Evolutionary conservation across 192 early-diverging fungal species (phyloP).

Genomic region (Backusella psychrophila): DNA sequence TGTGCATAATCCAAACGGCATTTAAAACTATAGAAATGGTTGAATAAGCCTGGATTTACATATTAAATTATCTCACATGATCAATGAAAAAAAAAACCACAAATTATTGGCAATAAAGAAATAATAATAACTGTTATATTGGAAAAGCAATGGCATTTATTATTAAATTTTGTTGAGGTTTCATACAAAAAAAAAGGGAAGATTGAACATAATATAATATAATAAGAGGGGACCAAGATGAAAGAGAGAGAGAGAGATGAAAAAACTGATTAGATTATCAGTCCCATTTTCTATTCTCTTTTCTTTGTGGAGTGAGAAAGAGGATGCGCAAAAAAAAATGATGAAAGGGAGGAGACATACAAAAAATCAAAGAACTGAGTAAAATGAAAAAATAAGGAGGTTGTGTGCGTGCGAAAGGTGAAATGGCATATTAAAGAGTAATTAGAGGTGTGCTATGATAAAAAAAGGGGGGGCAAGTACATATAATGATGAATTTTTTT

Average conservation of each 20-base stretch:
- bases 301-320: background rate
- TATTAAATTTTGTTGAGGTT: background rate
- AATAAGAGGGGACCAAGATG: background rate
- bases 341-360: background rate
- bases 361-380: background rate
- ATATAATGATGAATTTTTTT: background rate
- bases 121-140: background rate
- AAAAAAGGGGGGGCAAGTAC: background rate
- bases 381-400: background rate
- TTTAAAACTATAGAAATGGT: too few relatives aligned
- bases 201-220: slow-evolving; percentile 7
- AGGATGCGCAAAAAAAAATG: background rate
- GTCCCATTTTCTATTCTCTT: slow-evolving; percentile 1
- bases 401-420: background rate
- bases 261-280: background rate
- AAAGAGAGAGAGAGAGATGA: background rate
- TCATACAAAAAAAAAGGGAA: slow-evolving; percentile 3
- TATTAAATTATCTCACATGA: background rate
- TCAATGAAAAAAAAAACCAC: background rate
- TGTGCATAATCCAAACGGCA: too few relatives aligned
- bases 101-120: background rate
- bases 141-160: background rate
- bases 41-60: too few relatives aligned
- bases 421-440: background rate
- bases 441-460: background rate